A percentile compares a stretch with the other conserved stretches of the same genome.
Conservation (phyloP, 1,284 basidiomycete genomes). For the Cutaneotrichosporon cavernicola region DNA sequence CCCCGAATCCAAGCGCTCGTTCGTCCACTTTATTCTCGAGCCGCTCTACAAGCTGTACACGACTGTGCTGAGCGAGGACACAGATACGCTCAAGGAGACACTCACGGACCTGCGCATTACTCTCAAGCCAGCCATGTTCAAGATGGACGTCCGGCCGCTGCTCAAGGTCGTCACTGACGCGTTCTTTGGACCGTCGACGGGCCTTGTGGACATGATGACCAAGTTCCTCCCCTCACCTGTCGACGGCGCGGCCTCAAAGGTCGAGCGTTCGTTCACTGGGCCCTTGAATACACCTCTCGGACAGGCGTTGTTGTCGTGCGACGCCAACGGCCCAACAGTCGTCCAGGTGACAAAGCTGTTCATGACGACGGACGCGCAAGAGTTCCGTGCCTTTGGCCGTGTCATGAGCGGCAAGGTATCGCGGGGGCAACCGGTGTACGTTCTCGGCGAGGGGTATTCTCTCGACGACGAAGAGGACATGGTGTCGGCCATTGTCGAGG, state of each 20-base stretch:
- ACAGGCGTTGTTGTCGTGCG: constrained; percentile 74
- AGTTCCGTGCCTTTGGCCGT: constrained; percentile 92
- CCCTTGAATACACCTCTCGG: constrained; percentile 77
- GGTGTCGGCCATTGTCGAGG: constrained; percentile 79
- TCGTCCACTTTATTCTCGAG: constrained; percentile 95
- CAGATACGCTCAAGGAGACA: constrained; percentile 75
- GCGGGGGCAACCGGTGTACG: constrained; percentile 82
- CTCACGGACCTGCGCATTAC: constrained; percentile 77
- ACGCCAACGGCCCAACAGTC: constrained; percentile 82
- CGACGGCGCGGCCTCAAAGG: constrained; percentile 69
- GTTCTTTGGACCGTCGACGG: constrained; percentile 88
- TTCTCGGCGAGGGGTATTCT: constrained; percentile 96
- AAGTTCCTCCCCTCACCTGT: constrained; percentile 83
- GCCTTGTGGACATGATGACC: constrained; percentile 88
- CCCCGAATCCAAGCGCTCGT: constrained; percentile 77
- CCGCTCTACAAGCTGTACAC: constrained; percentile 98
- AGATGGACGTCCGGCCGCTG: constrained; percentile 95
- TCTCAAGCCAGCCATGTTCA: constrained; percentile 90
- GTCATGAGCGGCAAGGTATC: constrained; percentile 87
- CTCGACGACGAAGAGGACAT: constrained; percentile 99
- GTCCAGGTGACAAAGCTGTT: constrained; percentile 92
- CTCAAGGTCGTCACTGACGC: constrained; percentile 90
- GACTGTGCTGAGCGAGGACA: constrained; percentile 85
- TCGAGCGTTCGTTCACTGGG: constrained; percentile 80
- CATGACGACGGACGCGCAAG: constrained; percentile 91